Base-by-base conservation (phyloP, 768 basidiomycete species). In the Tylopilus felleus region DNA sequence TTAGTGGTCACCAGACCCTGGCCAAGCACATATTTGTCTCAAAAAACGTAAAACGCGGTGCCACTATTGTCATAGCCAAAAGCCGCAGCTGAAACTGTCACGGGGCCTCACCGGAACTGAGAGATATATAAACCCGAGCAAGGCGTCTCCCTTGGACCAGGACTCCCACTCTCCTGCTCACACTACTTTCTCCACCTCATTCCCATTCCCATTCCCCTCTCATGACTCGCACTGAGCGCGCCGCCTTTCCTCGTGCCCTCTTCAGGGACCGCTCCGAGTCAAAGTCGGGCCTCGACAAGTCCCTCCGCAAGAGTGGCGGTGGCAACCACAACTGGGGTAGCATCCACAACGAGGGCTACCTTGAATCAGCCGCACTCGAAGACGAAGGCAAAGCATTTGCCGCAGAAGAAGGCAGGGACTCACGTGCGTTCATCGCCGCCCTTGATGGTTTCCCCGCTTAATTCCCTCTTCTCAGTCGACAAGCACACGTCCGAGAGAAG, bases 291-390 rank as follows among this genome's bases (percentile, higher is more conserved):
- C 77, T 86, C 53, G 83, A 86, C 77, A 80, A 79, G 64, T 80
- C 79, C 61, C 61, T 86, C 53, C 85, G 84, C 73, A 93, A 93
- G 75, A 77, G 81, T 56, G 93, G 93, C 51, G 84, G 82, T 25
- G 93, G 93, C 31, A 76, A 79, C 8, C 84, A 93, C 74, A 93
- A 90, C 74, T 96, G 93, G 93, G 93, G 93, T 55, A 80, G 78
- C 51, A 68, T 89, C 58, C 72, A 71, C 3, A 76, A 89, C 62
- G 88, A 92, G 73, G 73, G 69, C 38, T 76, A 80, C 56, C 76
- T 80, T 60, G 89, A 88, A 71, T 66, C 68, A 23, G 80, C 77
- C 35, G 86, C 83, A 1, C 51, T 78, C 40, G 74, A 73, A 21
- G 90, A 90, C 71, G 83, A 83, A 65, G 73, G 74, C 43, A 63